These are phyloP conservation scores for Castanea sativa DNA, from an alignment of 306 rosid species.

Conservation along the genomic window DNA sequence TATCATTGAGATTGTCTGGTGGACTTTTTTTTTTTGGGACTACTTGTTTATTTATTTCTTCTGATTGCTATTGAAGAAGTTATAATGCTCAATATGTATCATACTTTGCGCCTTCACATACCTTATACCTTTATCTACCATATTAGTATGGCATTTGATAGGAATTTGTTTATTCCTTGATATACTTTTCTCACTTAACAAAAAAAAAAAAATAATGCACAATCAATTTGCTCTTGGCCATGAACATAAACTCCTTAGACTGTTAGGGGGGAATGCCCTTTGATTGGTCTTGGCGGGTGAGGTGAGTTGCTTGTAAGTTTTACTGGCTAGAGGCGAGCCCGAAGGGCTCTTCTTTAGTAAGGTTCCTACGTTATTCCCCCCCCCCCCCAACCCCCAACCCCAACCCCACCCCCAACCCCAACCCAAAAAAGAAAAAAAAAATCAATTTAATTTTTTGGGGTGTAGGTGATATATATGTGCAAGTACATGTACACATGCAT, in stretches of 20 bases:
- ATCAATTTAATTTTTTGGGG: constrained; percentile 4
- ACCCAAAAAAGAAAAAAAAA: too few species aligned
- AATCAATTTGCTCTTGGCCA: background rate
- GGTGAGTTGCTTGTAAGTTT: too few species aligned
- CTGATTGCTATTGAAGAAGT: background rate
- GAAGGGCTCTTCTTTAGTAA: too few species aligned
- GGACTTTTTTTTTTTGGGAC: background rate
- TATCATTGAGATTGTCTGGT: background rate
- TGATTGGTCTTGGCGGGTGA: too few species aligned
- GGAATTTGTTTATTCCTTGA: background rate
- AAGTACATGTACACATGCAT: too few species aligned
- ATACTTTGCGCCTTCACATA: background rate
- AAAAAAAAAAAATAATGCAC: background rate
- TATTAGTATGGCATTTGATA: background rate
- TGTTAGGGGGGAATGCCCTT: too few species aligned
- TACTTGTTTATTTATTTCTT: background rate
- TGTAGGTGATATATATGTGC: background rate
- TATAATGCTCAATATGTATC: background rate
- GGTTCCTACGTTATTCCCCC: too few species aligned
- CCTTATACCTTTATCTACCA: background rate
- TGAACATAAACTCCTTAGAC: too few species aligned
- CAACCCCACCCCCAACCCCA: too few species aligned
- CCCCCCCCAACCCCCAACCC: too few species aligned
- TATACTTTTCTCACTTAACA: background rate
- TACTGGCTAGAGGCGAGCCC: rapidly evolving